These are phyloP conservation scores for Pyrrhoderma lamaoense DNA, from an alignment of 1,284 basidiomycete genomes.

Conservation along the genomic window DNA sequence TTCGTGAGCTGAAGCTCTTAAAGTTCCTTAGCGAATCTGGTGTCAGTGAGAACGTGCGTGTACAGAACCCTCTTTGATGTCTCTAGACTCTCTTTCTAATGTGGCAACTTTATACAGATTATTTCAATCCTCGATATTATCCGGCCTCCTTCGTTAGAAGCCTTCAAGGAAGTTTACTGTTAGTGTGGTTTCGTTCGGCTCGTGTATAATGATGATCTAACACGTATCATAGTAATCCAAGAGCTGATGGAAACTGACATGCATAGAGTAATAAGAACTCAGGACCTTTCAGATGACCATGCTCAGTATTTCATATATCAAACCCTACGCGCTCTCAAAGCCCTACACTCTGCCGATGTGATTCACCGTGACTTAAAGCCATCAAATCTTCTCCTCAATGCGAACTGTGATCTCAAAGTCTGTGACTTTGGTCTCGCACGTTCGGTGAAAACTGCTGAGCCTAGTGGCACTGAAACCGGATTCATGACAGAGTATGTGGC, in stretches of 20 bases:
- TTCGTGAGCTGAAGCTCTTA: slow-evolving; percentile 82
- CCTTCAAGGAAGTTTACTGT: slow-evolving; percentile 92
- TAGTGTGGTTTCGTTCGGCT: slow-evolving; percentile 24
- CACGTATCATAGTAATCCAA: slow-evolving; percentile 51
- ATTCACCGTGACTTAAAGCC: slow-evolving; percentile 96
- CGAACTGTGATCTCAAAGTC: slow-evolving; percentile 94
- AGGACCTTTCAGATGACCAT: slow-evolving; percentile 78
- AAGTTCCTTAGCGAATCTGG: slow-evolving; percentile 88
- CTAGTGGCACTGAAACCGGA: slow-evolving; percentile 77
- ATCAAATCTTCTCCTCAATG: slow-evolving; percentile 90
- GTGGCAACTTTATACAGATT: slow-evolving; percentile 46
- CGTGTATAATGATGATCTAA: slow-evolving; percentile 13
- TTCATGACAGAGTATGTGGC: slow-evolving; percentile 97
- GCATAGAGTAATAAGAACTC: slow-evolving; percentile 69
- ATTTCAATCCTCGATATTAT: slow-evolving; percentile 95
- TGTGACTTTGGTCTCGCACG: slow-evolving; percentile 91
- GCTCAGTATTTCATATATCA: slow-evolving; percentile 78
- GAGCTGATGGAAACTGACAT: slow-evolving; percentile 72
- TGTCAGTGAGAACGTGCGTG: slow-evolving; percentile 85
- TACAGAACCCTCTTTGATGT: slow-evolving; percentile 11
- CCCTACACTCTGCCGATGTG: slow-evolving; percentile 89
- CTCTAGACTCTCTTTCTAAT: slow-evolving; percentile 14
- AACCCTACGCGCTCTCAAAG: slow-evolving; percentile 89
- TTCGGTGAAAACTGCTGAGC: slow-evolving; percentile 79
- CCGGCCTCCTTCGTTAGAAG: slow-evolving; percentile 81